Conservation (phyloP, 345 rosid genomes). For the Sonneratia alba region DNA sequence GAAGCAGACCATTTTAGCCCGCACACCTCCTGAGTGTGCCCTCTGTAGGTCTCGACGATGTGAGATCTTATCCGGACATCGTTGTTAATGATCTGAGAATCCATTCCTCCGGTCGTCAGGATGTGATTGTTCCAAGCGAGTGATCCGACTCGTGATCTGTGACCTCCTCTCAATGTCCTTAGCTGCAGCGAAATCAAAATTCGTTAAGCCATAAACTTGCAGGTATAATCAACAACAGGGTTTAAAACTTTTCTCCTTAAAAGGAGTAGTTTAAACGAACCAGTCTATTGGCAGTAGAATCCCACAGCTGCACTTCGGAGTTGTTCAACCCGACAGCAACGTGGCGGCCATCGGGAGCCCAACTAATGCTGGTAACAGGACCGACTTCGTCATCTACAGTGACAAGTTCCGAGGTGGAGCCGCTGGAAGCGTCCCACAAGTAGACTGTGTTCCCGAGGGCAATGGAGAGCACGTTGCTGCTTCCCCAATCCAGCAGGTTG, state of each 20-base stretch:
- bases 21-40: slow-evolving; percentile 33
- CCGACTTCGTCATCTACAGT: slow-evolving; percentile 27
- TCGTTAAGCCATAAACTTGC: neutral
- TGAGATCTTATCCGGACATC: slow-evolving; percentile 32
- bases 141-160: slow-evolving; percentile 27
- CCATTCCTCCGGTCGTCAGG: slow-evolving; percentile 39
- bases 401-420: slow-evolving; percentile 33
- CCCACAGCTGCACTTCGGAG: slow-evolving; percentile 21
- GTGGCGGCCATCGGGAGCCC: slow-evolving; percentile 24
- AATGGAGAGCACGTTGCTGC: slow-evolving; percentile 30
- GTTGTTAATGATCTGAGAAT: slow-evolving; percentile 26
- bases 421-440: slow-evolving; percentile 34
- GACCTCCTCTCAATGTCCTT: slow-evolving; percentile 31
- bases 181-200: slow-evolving; percentile 22
- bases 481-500: slow-evolving; percentile 35
- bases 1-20: slow-evolving; percentile 42
- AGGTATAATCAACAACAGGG: neutral
- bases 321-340: slow-evolving; percentile 17
- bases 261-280: slow-evolving; percentile 3
- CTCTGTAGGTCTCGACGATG: slow-evolving; percentile 31
- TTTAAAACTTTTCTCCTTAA: neutral
- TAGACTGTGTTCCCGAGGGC: slow-evolving; percentile 26
- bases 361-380: slow-evolving; percentile 20
- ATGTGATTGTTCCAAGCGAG: slow-evolving; percentile 38
- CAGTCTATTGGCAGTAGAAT: slow-evolving; percentile 16